These are phyloP conservation scores for Saccharomyces mikatae DNA, from an alignment of 805 yeast species.

Conservation along the genomic window DNA sequence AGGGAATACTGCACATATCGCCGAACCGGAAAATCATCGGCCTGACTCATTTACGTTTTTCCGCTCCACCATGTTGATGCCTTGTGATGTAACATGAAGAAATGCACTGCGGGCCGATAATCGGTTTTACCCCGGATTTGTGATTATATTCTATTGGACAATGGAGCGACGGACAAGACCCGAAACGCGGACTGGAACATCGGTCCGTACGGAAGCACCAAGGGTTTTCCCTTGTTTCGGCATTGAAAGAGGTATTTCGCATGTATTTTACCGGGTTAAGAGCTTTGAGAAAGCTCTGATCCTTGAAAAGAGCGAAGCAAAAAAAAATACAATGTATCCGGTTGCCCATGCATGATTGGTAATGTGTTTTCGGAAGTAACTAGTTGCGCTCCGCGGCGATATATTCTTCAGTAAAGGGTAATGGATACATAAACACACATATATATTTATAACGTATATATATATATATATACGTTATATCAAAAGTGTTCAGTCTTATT, in stretches of 20 bases:
- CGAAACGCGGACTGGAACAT: background rate
- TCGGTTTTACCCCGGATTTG: background rate
- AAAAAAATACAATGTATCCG: background rate
- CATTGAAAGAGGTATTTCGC: background rate
- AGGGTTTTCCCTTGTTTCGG: background rate
- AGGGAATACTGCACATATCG: background rate
- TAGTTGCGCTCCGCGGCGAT: background rate
- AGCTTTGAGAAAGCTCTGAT: background rate
- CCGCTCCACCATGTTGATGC: background rate
- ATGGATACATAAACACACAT: no score
- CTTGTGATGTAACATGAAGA: background rate
- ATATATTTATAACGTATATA: background rate
- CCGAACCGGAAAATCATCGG: background rate
- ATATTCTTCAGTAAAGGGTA: background rate
- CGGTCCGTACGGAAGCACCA: background rate
- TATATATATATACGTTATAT: background rate
- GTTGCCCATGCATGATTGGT: background rate
- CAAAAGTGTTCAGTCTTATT: background rate
- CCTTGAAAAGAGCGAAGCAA: background rate
- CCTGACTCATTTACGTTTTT: background rate
- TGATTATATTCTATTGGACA: background rate
- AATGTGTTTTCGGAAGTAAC: background rate
- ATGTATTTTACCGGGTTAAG: background rate
- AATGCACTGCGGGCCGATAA: background rate
- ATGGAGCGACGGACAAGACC: background rate